Base-by-base conservation (phyloP, 176 grass and related monocot species). In the Ampelocalamus luodianensis region DNA sequence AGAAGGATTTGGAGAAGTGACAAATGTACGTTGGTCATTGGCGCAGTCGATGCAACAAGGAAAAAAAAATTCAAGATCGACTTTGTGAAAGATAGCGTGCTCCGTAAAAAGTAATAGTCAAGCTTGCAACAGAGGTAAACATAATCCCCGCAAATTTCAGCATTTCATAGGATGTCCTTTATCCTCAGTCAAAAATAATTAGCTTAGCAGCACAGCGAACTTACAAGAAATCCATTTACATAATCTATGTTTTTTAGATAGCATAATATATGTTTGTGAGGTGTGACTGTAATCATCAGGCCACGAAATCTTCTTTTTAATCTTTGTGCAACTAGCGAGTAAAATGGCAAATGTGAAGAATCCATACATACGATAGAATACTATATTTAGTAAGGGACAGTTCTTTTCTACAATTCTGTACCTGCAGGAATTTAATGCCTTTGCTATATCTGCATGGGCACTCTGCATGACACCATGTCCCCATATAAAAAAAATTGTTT, bases 21-120 rank as follows among this genome's bases (percentile, higher is more conserved):
- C 88, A 72, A 66, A n/a, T 87, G 68, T 90, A 26, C 59, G 42
- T 44, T 74, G 67, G 43, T 79, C 84, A 79, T 17, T 83, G 79
- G 39, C 27, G 24, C 82, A 61, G 54, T 70, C 39, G 49, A 50
- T 73, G 75, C 70, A 58, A 61, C 3, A 38, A 43, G n/a, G 13
- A 42, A 36, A 54, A 24, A 24, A 9, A 54, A 10, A 40, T 81
- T 54, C 49, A 26, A 16, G 46, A 68, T 53, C 79, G 38, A 64
- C 77, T 80, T 80, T 55, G 67, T 46, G 42, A 40, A 59, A 34
- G 43, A 53, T 16, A 11, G 43, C 4, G 32, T 16, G 37, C 26
- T 59, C 46, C n/a, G 3, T 60, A 1, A 7, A 50, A 77, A 68
- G 10, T 9, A 78, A 67, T 38, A 53, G 53, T 53, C 49, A 42